phyloP scores from a whole-genome alignment of 768 basidiomycete genomes.

The Tricholomella constricta region DNA sequence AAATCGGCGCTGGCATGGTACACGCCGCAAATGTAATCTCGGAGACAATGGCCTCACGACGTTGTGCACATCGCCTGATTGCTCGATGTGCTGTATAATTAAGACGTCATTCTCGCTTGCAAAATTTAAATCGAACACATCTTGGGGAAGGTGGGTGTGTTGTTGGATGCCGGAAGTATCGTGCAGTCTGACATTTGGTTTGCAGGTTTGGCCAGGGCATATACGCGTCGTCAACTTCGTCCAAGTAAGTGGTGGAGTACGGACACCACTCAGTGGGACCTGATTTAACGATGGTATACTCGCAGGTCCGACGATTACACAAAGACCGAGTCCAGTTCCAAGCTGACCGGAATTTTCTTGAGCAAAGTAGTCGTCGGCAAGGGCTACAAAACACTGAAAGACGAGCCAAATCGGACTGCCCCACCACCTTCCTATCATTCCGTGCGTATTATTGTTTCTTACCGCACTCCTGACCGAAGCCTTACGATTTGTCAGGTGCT shows the following conservation, averaged over 20 bases:
- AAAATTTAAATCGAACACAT: conserved; percentile 67
- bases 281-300: no score
- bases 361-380: conserved; percentile 76
- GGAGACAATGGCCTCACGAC: conserved; percentile 61
- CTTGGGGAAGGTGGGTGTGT: conserved; percentile 65
- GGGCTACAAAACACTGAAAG: conserved; percentile 66
- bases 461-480: no score
- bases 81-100: conserved; percentile 66
- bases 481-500: conserved; percentile 57
- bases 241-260: conserved; percentile 65
- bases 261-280: no score
- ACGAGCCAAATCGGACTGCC: conserved; percentile 53
- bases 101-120: conserved; percentile 64
- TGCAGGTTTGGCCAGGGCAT: conserved; percentile 68
- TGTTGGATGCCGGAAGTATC: background rate
- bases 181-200: background rate
- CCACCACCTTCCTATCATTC: conserved; percentile 70
- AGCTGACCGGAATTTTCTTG: conserved; percentile 65
- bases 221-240: conserved; percentile 77
- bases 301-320: conserved; percentile 79
- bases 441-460: conserved; percentile 38
- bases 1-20: conserved; percentile 77
- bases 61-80: conserved; percentile 61
- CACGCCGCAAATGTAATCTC: conserved; percentile 61
- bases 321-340: conserved; percentile 53